These are phyloP conservation scores for Hyphodiscus sp. DNA, from an alignment of 2,329 filamentous ascomycete species.

Conservation along the genomic window DNA sequence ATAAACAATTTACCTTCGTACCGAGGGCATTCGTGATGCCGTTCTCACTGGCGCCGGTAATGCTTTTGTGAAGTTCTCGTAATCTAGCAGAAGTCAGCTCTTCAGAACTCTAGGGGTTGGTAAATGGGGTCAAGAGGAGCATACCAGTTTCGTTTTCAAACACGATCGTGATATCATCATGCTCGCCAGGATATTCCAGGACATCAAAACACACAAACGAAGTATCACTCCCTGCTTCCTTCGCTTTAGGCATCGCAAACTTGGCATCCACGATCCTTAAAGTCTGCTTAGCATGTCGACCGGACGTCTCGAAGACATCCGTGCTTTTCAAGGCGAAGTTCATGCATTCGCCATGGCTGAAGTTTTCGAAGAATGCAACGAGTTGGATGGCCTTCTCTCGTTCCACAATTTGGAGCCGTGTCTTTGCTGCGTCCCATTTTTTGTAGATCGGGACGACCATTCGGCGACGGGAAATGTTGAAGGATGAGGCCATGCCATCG, in stretches of 20 bases:
- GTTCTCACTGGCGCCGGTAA: constrained; percentile 30
- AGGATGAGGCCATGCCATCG: constrained; percentile 64
- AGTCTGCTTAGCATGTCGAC: constrained; percentile 58
- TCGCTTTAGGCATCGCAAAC: constrained; percentile 67
- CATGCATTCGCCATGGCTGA: constrained; percentile 81
- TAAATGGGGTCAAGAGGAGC: constrained; percentile 1
- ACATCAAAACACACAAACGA: constrained; percentile 80
- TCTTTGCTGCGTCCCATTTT: constrained; percentile 81
- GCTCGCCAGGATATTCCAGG: constrained; percentile 83
- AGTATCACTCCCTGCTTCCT: constrained; percentile 49
- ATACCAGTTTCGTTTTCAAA: constrained; percentile 65
- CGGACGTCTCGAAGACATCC: constrained; percentile 70
- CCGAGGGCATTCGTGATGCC: constrained; percentile 29
- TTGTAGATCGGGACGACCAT: constrained; percentile 94
- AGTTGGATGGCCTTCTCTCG: constrained; percentile 72
- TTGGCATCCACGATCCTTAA: constrained; percentile 84
- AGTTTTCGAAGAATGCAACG: constrained; percentile 82
- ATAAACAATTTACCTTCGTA: constrained; percentile 22
- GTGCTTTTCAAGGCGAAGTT: constrained; percentile 81
- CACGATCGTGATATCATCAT: constrained; percentile 81
- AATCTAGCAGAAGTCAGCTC: constrained; percentile 19
- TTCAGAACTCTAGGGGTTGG: background rate
- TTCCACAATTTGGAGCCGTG: constrained; percentile 73
- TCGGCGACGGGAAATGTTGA: constrained; percentile 75
- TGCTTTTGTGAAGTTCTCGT: constrained; percentile 26